Conservation (phyloP, 306 rosid species). For the Herpetospermum pedunculosum region DNA sequence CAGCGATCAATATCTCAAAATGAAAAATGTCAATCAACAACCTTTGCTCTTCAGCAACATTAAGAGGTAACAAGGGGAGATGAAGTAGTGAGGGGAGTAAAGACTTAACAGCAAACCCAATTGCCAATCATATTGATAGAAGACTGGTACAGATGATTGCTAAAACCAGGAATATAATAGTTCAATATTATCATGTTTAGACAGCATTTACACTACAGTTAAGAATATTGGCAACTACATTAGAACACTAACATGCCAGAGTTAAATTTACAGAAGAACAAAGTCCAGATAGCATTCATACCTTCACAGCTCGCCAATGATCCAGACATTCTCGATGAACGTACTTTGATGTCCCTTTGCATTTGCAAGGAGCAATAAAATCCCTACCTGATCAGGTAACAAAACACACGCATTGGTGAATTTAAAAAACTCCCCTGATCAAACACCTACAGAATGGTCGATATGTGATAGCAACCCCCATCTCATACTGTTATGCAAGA, state of each 20-base stretch:
- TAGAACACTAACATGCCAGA: neutral
- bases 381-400: slow-evolving; percentile 65
- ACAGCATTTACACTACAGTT: neutral
- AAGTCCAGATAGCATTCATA: slow-evolving; percentile 16
- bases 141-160: neutral
- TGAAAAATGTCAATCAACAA: neutral
- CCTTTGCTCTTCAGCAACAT: neutral
- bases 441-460: neutral
- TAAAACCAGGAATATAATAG: neutral
- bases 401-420: slow-evolving; percentile 9
- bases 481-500: neutral
- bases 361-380: slow-evolving; percentile 94
- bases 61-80: neutral
- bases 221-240: neutral
- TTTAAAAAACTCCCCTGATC: neutral
- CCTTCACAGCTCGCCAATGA: slow-evolving; percentile 97
- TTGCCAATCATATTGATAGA: neutral
- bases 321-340: slow-evolving; percentile 96
- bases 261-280: neutral
- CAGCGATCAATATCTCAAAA: neutral
- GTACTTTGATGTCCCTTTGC: slow-evolving; percentile 94
- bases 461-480: neutral
- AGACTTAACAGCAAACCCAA: neutral
- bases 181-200: neutral
- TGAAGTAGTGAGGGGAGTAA: neutral